Percentiles rank a stretch among this genome's conserved stretches.
These are phyloP conservation scores for Eutrema heterophyllum DNA, from an alignment of 345 rosid genomes.

Conservation along the genomic window DNA sequence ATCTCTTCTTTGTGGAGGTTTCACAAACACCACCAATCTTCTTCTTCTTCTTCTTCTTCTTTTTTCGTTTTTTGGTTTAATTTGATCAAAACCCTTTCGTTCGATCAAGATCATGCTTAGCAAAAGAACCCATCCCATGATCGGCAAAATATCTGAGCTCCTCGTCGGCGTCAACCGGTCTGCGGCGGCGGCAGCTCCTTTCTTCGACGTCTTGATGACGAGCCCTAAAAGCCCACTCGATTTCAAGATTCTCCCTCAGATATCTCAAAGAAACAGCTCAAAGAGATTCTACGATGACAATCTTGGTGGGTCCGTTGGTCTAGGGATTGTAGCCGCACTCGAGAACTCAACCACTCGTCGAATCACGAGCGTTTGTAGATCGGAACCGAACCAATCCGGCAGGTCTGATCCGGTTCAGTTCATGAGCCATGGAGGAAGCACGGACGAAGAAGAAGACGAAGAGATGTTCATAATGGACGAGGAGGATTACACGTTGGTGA, in stretches of 20 bases:
- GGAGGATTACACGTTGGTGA: constrained; percentile 56
- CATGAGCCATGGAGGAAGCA: constrained; percentile 23
- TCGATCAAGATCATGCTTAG: constrained; percentile 37
- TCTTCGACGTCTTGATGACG: constrained; percentile 34
- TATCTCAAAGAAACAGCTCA: constrained; percentile 57
- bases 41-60: constrained; percentile 13
- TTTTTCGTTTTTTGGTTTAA: neutral
- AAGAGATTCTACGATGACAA: constrained; percentile 41
- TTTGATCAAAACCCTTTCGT: neutral
- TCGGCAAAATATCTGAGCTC: constrained; percentile 64
- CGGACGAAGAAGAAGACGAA: constrained; percentile 35
- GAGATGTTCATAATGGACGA: constrained; percentile 53
- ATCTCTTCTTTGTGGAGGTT: constrained; percentile 28
- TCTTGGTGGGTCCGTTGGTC: constrained; percentile 66
- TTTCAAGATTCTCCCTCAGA: constrained; percentile 36
- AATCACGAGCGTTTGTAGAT: constrained; percentile 22
- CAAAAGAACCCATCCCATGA: constrained; percentile 67
- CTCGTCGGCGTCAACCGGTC: constrained; percentile 51
- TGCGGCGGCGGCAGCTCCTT: constrained; percentile 22
- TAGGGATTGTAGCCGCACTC: constrained; percentile 76
- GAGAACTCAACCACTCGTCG: constrained; percentile 43
- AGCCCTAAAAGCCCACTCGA: constrained; percentile 78
- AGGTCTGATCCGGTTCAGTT: constrained; percentile 40
- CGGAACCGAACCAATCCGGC: constrained; percentile 19
- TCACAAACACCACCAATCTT: constrained; percentile 23